Evolutionary conservation across 2,329 filamentous ascomycete genomes (phyloP).

Genomic region (Hypoxylon sp.): DNA sequence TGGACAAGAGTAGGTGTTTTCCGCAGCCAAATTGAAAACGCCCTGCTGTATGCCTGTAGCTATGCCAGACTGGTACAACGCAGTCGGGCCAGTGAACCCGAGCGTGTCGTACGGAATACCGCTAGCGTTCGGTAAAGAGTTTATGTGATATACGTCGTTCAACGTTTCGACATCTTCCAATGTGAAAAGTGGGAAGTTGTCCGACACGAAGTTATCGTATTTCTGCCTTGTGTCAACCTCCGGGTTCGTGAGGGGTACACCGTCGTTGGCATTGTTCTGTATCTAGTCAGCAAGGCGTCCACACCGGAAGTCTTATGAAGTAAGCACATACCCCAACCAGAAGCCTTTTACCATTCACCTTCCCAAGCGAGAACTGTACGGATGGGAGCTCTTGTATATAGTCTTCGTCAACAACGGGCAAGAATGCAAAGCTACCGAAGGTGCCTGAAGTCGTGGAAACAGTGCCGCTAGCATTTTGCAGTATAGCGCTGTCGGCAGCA

Average conservation of each 20-base stretch:
- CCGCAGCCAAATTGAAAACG: slow-evolving; percentile 56
- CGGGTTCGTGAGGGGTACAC: slow-evolving; percentile 44
- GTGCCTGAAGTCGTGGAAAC: slow-evolving; percentile 42
- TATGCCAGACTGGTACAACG: slow-evolving; percentile 55
- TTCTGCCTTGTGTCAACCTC: slow-evolving; percentile 38
- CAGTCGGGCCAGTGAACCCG: slow-evolving; percentile 50
- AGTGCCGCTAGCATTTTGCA: slow-evolving; percentile 43
- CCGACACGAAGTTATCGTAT: slow-evolving; percentile 41
- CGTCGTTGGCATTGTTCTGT: slow-evolving; percentile 49
- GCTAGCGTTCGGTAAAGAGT: slow-evolving; percentile 16
- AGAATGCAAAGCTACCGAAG: slow-evolving; percentile 43
- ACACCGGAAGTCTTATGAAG: neutral
- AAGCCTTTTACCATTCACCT: slow-evolving; percentile 38
- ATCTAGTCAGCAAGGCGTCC: slow-evolving; percentile 5
- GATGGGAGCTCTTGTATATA: slow-evolving; percentile 40
- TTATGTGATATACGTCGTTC: slow-evolving; percentile 35
- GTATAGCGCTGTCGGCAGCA: slow-evolving; percentile 34
- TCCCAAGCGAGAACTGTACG: slow-evolving; percentile 24
- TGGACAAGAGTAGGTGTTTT: slow-evolving; percentile 60
- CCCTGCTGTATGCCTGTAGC: slow-evolving; percentile 59
- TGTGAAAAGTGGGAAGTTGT: slow-evolving; percentile 40
- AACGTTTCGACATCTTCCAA: slow-evolving; percentile 27
- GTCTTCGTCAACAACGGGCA: slow-evolving; percentile 43
- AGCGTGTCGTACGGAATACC: slow-evolving; percentile 48
- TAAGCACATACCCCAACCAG: slow-evolving; percentile 37